Percentiles rank a stretch among this genome's conserved stretches.
Evolutionary conservation across 2,329 filamentous ascomycete genomes (phyloP).

Genomic region (Trichoderma hamatum): DNA sequence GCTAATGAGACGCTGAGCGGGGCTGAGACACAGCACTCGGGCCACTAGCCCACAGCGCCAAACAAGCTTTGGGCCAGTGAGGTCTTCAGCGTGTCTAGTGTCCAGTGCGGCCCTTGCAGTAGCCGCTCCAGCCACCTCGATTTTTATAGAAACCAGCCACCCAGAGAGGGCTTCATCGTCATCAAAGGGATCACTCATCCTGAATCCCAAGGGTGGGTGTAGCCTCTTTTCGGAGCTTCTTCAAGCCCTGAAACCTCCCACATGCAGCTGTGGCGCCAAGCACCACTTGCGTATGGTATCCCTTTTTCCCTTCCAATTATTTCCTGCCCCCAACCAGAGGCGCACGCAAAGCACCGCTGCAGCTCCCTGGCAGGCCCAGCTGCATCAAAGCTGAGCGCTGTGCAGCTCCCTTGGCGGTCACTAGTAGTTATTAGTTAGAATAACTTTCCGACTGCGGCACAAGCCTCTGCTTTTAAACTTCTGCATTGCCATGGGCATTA

Average conservation of each 20-base stretch:
- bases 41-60: constrained; percentile 16
- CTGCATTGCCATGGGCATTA: neutral
- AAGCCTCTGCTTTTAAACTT: constrained; percentile 4
- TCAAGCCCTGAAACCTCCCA: constrained; percentile 6
- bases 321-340: constrained; percentile 29
- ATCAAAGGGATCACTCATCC: constrained; percentile 11
- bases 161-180: neutral
- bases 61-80: constrained; percentile 12
- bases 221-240: neutral
- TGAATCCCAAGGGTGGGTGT: constrained; percentile 1
- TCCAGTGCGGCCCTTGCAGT: constrained; percentile 21
- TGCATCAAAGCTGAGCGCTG: constrained; percentile 6
- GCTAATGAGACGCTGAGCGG: constrained; percentile 21
- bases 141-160: constrained; percentile 33
- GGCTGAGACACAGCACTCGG: constrained; percentile 23
- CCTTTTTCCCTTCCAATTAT: neutral
- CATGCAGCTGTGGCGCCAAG: neutral
- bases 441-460: constrained; percentile 19
- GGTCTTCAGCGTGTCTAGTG: constrained; percentile 2
- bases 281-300: neutral
- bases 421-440: neutral
- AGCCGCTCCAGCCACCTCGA: constrained; percentile 39
- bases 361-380: neutral
- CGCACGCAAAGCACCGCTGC: constrained; percentile 34
- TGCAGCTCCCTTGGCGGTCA: constrained; percentile 19